phyloP scores from a whole-genome alignment of 306 rosid genomes.

The Vachellia collinsii region DNA sequence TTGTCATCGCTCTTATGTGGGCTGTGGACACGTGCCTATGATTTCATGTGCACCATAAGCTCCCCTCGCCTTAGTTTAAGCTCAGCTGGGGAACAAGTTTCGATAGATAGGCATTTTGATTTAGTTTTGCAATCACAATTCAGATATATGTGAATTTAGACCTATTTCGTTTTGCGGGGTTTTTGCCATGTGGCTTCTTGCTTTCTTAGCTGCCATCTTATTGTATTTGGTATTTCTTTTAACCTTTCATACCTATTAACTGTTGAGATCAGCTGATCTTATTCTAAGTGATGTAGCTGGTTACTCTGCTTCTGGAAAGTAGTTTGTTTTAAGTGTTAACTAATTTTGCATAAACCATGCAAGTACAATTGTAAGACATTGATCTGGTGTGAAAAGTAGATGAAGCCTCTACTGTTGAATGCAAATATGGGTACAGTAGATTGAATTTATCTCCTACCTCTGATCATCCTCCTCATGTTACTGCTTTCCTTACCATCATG shows the following conservation, averaged over 20 bases:
- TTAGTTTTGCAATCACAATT: background rate
- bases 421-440: conserved; percentile 13
- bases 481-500: conserved; percentile 12
- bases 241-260: conserved; percentile 21
- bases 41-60: conserved; percentile 14
- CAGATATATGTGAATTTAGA: conserved; percentile 11
- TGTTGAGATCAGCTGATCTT: conserved; percentile 25
- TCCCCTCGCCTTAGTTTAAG: background rate
- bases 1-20: background rate
- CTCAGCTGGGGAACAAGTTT: conserved; percentile 5
- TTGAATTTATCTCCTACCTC: conserved; percentile 3
- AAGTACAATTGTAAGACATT: conserved; percentile 12
- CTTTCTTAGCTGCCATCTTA: background rate
- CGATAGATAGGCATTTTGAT: conserved; percentile 1
- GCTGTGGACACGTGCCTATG: background rate
- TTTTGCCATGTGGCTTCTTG: background rate
- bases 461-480: conserved; percentile 4
- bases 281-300: conserved; percentile 20
- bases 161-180: background rate
- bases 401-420: conserved; percentile 25
- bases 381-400: conserved; percentile 15
- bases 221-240: conserved; percentile 6
- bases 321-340: background rate
- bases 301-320: conserved; percentile 24
- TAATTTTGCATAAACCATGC: conserved; percentile 13